phyloP scores from a whole-genome alignment of 176 grass and related monocot genomes.

The Avena sativa region DNA sequence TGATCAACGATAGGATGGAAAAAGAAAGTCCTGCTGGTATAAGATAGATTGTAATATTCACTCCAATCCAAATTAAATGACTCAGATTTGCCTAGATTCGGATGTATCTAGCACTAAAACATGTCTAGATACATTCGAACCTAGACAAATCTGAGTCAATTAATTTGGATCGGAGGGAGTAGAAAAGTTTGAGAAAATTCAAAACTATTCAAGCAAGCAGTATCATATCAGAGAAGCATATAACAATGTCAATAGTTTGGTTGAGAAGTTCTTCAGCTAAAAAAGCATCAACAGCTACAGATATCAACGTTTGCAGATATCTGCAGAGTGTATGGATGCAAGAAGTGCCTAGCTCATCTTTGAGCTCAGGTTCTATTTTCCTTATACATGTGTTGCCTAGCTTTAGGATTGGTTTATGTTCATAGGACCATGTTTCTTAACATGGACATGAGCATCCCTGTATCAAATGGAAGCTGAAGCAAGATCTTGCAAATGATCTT shows the following conservation, averaged over 20 bases:
- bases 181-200: neutral
- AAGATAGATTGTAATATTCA: neutral
- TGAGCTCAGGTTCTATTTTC: neutral
- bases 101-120: too few species aligned
- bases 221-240: neutral
- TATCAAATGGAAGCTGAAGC: neutral
- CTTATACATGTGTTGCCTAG: neutral
- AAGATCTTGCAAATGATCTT: neutral
- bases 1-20: neutral
- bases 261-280: neutral
- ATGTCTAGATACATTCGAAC: too few species aligned
- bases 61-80: too few species aligned
- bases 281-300: neutral
- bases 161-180: too few species aligned
- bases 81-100: too few species aligned
- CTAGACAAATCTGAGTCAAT: too few species aligned
- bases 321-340: neutral
- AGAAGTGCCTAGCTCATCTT: neutral
- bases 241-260: neutral
- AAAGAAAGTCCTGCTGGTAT: neutral
- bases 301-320: neutral
- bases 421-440: neutral
- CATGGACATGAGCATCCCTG: neutral
- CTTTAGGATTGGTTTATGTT: conserved; percentile 18
- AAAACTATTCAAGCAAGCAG: neutral